Percentiles rank a stretch among this genome's conserved stretches.
These are phyloP conservation scores for Ophidiomyces ophidiicola DNA, from an alignment of 2,329 filamentous ascomycete genomes.

Conservation along the genomic window DNA sequence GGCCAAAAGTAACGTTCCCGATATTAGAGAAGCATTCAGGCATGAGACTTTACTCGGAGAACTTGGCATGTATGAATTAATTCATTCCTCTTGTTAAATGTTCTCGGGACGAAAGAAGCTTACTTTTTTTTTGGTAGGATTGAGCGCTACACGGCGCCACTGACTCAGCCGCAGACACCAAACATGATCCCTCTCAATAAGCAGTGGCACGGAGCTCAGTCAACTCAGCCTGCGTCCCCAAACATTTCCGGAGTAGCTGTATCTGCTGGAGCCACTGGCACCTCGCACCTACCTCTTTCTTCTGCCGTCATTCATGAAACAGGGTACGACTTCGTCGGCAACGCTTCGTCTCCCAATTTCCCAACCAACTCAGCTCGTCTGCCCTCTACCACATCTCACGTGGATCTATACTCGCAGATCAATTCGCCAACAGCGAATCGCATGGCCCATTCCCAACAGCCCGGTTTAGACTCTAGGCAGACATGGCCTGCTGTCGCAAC, in stretches of 20 bases:
- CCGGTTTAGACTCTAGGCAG: conserved; percentile 3
- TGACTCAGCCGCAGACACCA: conserved; percentile 10
- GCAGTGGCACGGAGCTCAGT: conserved; percentile 6
- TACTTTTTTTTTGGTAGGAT: conserved; percentile 15
- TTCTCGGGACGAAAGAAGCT: conserved; percentile 17
- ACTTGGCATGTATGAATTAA: conserved; percentile 55
- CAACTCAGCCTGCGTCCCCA: conserved; percentile 2
- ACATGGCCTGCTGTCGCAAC: neutral
- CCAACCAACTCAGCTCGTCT: conserved; percentile 7
- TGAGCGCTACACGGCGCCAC: conserved; percentile 20
- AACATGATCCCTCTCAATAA: conserved; percentile 9
- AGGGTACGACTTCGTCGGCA: conserved; percentile 2
- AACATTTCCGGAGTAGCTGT: conserved; percentile 1
- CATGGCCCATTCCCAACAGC: conserved; percentile 4
- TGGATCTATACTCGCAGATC: conserved; percentile 12
- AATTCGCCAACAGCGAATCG: neutral
- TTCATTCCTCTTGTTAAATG: conserved; percentile 18
- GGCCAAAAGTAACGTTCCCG: conserved; percentile 91
- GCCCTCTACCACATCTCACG: conserved; percentile 6
- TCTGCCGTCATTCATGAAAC: neutral
- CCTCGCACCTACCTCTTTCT: conserved; percentile 3
- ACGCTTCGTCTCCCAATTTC: conserved; percentile 11
- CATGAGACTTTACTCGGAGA: conserved; percentile 79
- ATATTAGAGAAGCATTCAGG: conserved; percentile 79
- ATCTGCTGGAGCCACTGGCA: conserved; percentile 2